Evolutionary conservation across 345 rosid genomes (phyloP).

Genomic region (Ceriops tagal): DNA sequence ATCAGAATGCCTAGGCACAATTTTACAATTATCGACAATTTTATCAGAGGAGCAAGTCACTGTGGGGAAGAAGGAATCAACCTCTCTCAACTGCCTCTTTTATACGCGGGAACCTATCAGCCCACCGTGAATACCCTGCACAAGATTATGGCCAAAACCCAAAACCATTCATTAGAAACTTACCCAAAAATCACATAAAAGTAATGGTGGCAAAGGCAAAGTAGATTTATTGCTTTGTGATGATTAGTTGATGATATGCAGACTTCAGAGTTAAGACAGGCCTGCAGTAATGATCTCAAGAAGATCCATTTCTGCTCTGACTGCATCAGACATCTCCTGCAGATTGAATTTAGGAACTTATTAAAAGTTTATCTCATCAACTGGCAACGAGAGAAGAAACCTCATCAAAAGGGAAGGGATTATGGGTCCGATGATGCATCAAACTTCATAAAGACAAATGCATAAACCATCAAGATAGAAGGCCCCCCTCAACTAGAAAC

Average conservation of each 20-base stretch:
- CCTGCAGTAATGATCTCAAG: slow-evolving; percentile 62
- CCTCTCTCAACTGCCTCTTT: slow-evolving; percentile 28
- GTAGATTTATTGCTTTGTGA: not conserved
- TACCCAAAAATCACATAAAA: not conserved
- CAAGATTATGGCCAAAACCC: not conserved
- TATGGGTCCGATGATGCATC: not conserved
- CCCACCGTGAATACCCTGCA: slow-evolving; percentile 65
- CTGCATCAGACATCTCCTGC: slow-evolving; percentile 38
- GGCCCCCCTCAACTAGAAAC: too few relatives aligned
- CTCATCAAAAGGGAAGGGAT: too few relatives aligned
- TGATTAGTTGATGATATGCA: not conserved
- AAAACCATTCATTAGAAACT: not conserved
- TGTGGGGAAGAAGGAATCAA: not conserved
- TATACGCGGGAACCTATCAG: slow-evolving; percentile 48
- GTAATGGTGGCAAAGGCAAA: not conserved
- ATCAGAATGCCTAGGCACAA: too few relatives aligned
- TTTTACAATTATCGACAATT: too few relatives aligned
- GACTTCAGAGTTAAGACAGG: slow-evolving; percentile 15
- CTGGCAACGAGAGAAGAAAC: not conserved
- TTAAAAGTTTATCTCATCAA: not conserved
- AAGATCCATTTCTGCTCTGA: slow-evolving; percentile 51
- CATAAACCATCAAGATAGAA: too few relatives aligned
- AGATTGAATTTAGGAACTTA: slow-evolving; percentile 1
- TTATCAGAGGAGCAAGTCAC: too few relatives aligned
- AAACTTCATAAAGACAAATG: too few relatives aligned